Conservation (phyloP, 2,329 filamentous ascomycete species). For the Penicillium oxalicum region DNA sequence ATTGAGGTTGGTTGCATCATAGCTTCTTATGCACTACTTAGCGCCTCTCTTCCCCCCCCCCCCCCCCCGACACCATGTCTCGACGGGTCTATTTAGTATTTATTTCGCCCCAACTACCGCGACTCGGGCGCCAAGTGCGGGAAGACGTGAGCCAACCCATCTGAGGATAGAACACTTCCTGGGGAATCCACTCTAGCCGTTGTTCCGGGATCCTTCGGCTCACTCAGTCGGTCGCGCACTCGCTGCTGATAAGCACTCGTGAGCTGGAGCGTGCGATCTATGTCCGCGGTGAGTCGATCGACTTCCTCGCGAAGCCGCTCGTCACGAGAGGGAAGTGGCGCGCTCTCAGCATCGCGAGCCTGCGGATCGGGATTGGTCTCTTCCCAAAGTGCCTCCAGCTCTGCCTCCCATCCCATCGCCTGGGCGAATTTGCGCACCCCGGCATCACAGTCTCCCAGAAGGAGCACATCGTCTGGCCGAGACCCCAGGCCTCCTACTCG, state of each 20-base stretch:
- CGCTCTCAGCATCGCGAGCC: constrained; percentile 39
- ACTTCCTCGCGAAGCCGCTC: constrained; percentile 54
- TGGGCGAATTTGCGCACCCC: constrained; percentile 74
- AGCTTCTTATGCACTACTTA: not conserved
- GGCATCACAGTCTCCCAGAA: constrained; percentile 75
- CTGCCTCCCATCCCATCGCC: constrained; percentile 76
- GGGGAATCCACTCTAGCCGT: not conserved
- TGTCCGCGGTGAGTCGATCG: constrained; percentile 52
- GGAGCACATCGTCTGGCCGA: constrained; percentile 74
- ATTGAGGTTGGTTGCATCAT: not conserved
- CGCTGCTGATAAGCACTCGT: constrained; percentile 43
- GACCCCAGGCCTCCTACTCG: constrained; percentile 71
- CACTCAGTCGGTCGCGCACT: constrained; percentile 28
- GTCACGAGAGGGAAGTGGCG: constrained; percentile 45
- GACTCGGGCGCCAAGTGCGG: constrained; percentile 27
- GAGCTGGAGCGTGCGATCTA: constrained; percentile 51
- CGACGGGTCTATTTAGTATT: not conserved
- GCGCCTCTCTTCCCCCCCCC: not conserved
- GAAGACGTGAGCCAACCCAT: constrained; percentile 32
- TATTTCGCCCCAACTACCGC: constrained; percentile 1
- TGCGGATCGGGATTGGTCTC: constrained; percentile 58
- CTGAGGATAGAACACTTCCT: not conserved
- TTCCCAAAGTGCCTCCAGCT: constrained; percentile 72
- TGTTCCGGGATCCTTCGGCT: constrained; percentile 2
- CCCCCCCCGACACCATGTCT: not conserved